Conservation (phyloP, 495 filamentous ascomycete species). For the Lindgomyces ingoldianus region DNA sequence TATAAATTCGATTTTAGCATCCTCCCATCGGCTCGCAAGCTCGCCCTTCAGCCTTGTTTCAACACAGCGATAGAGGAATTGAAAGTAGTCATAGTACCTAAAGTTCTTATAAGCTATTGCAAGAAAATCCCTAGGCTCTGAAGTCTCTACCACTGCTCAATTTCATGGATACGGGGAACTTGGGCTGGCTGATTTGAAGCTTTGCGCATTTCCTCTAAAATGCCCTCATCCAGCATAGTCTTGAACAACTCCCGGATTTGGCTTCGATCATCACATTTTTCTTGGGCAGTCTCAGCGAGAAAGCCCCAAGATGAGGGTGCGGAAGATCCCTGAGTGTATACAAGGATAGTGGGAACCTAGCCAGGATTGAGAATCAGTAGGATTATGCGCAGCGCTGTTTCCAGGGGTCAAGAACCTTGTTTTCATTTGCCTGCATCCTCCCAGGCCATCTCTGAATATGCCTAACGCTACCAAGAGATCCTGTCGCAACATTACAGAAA, state of each 20-base stretch:
- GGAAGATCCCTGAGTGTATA: slow-evolving; percentile 50
- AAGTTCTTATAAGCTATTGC: background rate
- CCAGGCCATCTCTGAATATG: slow-evolving; percentile 64
- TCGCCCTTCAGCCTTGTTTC: slow-evolving; percentile 49
- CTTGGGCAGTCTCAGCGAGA: slow-evolving; percentile 45
- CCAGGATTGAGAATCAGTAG: background rate
- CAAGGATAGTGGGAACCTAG: slow-evolving; percentile 57
- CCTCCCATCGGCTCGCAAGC: slow-evolving; percentile 46
- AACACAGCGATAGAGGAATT: slow-evolving; percentile 56
- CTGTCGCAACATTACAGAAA: slow-evolving; percentile 45
- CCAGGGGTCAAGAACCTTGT: slow-evolving; percentile 46
- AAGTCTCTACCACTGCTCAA: slow-evolving; percentile 53
- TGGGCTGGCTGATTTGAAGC: slow-evolving; percentile 32
- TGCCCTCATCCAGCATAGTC: slow-evolving; percentile 55
- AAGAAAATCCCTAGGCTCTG: no score
- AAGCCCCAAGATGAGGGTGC: slow-evolving; percentile 59
- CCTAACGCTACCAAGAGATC: slow-evolving; percentile 48
- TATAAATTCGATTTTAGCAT: slow-evolving; percentile 59
- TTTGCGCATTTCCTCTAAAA: slow-evolving; percentile 42
- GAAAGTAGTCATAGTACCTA: slow-evolving; percentile 52
- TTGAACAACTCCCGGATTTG: slow-evolving; percentile 60
- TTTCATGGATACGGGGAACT: slow-evolving; percentile 45
- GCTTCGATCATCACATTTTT: slow-evolving; percentile 47
- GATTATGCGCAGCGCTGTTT: background rate
- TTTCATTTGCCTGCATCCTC: slow-evolving; percentile 52